phyloP scores from a whole-genome alignment of 1,284 basidiomycete genomes.

The Erythrobasidium hasegawianum region DNA sequence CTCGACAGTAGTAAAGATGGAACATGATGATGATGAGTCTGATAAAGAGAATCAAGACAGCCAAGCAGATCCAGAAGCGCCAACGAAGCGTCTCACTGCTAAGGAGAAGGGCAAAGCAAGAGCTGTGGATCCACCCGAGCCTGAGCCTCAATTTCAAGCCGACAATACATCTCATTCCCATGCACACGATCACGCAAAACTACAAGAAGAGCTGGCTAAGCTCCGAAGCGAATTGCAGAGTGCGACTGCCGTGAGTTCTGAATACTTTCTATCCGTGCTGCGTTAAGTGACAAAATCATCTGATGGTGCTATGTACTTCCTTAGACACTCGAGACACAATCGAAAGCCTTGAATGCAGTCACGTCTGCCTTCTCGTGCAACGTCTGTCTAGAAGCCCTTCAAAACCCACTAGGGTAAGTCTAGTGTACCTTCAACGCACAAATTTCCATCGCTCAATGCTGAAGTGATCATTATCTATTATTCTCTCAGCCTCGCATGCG shows the following conservation, averaged over 20 bases:
- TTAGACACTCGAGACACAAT: constrained; percentile 30
- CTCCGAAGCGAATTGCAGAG: constrained; percentile 4
- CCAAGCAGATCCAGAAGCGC: background rate
- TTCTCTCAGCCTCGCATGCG: constrained; percentile 11
- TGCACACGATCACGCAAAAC: background rate
- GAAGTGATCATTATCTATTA: background rate
- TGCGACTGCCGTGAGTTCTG: background rate
- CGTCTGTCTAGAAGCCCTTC: constrained; percentile 38
- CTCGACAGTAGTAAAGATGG: background rate
- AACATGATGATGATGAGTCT: background rate
- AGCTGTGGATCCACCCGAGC: background rate
- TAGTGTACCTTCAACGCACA: background rate
- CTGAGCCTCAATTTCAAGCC: background rate
- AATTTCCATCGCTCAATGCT: background rate
- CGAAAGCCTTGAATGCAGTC: constrained; percentile 23
- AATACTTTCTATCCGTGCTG: background rate
- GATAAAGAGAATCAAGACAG: background rate
- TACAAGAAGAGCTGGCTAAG: background rate
- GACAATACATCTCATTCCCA: background rate
- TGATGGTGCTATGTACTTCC: background rate
- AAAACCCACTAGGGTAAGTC: constrained; percentile 37
- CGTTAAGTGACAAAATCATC: too few relatives aligned
- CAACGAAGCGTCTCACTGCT: background rate
- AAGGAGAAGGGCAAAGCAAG: constrained; percentile 5
- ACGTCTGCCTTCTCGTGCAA: constrained; percentile 36